phyloP scores from a whole-genome alignment of 2,329 filamentous ascomycete species.

The Aureobasidium sp. region DNA sequence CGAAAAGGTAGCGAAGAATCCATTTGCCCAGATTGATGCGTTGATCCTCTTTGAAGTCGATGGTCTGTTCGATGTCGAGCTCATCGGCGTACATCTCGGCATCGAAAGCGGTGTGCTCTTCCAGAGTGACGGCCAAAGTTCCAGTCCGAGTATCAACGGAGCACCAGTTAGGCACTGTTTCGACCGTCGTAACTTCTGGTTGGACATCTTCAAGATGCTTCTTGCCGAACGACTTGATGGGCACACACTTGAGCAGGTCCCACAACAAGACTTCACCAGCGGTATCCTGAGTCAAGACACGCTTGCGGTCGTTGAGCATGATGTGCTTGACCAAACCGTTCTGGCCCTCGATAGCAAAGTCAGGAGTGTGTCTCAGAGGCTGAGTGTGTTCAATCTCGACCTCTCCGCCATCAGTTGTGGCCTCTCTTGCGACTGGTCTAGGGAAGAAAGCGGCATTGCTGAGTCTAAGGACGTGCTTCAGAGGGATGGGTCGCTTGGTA shows the following conservation, averaged over 20 bases:
- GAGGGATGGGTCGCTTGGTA: conserved; percentile 61
- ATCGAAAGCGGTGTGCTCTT: conserved; percentile 95
- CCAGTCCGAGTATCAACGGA: conserved; percentile 90
- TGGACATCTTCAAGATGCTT: conserved; percentile 89
- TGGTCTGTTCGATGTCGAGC: conserved; percentile 61
- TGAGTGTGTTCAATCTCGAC: conserved; percentile 28
- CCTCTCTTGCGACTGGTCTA: conserved; percentile 25
- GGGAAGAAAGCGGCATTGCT: conserved; percentile 79
- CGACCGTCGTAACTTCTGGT: conserved; percentile 74
- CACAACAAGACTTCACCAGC: conserved; percentile 91
- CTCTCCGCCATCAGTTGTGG: conserved; percentile 53
- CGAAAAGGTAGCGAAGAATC: conserved; percentile 88
- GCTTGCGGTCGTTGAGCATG: conserved; percentile 80
- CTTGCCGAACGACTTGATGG: conserved; percentile 88
- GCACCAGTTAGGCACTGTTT: conserved; percentile 93
- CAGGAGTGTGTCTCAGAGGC: conserved; percentile 39
- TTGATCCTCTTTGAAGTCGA: conserved; percentile 86
- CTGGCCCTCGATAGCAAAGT: conserved; percentile 72
- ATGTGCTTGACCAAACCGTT: conserved; percentile 92
- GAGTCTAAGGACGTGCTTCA: conserved; percentile 70
- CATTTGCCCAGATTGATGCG: conserved; percentile 96
- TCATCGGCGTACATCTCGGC: conserved; percentile 97
- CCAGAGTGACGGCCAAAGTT: conserved; percentile 79
- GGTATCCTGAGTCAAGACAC: conserved; percentile 86
- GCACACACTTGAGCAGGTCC: conserved; percentile 87